Evolutionary conservation across 345 rosid genomes (phyloP), one percentile per base, ranked within the genome.

Genomic region (Litchi chinensis): DNA sequence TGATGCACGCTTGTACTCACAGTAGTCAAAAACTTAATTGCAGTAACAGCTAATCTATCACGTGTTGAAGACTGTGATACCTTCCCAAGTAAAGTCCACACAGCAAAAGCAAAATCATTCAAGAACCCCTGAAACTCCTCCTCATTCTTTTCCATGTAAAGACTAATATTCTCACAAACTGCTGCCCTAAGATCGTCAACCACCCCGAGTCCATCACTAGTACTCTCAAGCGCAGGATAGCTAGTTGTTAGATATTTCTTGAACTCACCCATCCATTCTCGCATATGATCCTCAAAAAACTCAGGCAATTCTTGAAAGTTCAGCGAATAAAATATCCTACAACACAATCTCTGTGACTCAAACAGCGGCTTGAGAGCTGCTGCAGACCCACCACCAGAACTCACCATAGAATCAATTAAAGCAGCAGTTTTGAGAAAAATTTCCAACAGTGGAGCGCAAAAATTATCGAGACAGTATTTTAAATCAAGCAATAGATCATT

Each of bases 1-100:
- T 97, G 99, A 77, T 97, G 98, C 82, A 91, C 98, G 66, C 99
- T 97, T 0, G 93, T 91, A 78, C 99, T 94, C 74, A 94, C 98
- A 0, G 98, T 91, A 37, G 99, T 94, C 87, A 97, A 88, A 79
- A 97, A 97, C 87, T 93, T 97, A 82, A 97, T 93, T 0, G 99
- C 99, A 0, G 89, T 96, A 68, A 93, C 92, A 70, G 95, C 95
- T 59, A 96, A 82, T 48, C 90, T 87, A 79, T 96, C 99, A 46
- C 97, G 93, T 52, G 91, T 85, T 0, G 97, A 85, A 62, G 89
- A 84, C 80, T 83, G 90, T 2, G 99, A 88, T 46, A 94, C 98
- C 68, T 86, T 91, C 10, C 89, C 86, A 37, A 96, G 95, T 81
- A 96, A 88, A 62, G 92, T 90, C 99, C 99, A 96, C 16, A 91